A percentile compares a stretch with the other conserved stretches of the same genome.
These are phyloP conservation scores for Lachnum nothofagi DNA, from an alignment of 2,329 filamentous ascomycete species.

Conservation along the genomic window DNA sequence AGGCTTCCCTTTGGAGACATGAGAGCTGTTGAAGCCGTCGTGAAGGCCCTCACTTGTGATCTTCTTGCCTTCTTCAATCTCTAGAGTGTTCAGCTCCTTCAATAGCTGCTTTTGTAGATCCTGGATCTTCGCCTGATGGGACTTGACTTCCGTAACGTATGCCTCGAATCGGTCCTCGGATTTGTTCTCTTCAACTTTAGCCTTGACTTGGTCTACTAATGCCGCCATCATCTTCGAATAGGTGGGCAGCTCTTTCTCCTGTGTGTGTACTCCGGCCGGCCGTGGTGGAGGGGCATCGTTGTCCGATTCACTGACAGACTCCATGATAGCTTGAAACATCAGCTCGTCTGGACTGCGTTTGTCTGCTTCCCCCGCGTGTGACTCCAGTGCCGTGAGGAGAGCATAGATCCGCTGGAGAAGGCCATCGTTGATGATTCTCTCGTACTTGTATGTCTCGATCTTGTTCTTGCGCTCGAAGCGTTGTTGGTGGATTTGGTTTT, in stretches of 20 bases:
- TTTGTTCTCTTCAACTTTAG: constrained; percentile 66
- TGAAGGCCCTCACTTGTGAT: constrained; percentile 90
- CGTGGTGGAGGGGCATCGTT: constrained; percentile 70
- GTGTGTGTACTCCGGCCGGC: constrained; percentile 72
- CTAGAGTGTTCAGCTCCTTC: constrained; percentile 70
- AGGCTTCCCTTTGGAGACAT: constrained; percentile 59
- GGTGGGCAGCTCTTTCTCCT: constrained; percentile 66
- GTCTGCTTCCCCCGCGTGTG: constrained; percentile 64
- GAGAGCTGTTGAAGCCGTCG: constrained; percentile 84
- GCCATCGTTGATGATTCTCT: constrained; percentile 86
- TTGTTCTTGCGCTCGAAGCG: constrained; percentile 78
- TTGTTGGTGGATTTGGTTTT: constrained; percentile 92
- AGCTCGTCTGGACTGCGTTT: constrained; percentile 68
- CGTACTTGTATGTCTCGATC: constrained; percentile 89
- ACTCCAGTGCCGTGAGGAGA: constrained; percentile 68
- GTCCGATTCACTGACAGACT: constrained; percentile 65
- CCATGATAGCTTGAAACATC: constrained; percentile 84
- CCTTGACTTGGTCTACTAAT: constrained; percentile 87
- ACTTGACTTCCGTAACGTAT: constrained; percentile 73
- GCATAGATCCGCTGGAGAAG: constrained; percentile 77
- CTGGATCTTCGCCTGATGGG: constrained; percentile 72
- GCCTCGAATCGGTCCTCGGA: constrained; percentile 62
- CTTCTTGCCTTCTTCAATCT: constrained; percentile 79
- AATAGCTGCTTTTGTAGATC: constrained; percentile 71
- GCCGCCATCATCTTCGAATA: constrained; percentile 99